Conservation (phyloP, 1,284 basidiomycete species). For the Tilletia walkeri region DNA sequence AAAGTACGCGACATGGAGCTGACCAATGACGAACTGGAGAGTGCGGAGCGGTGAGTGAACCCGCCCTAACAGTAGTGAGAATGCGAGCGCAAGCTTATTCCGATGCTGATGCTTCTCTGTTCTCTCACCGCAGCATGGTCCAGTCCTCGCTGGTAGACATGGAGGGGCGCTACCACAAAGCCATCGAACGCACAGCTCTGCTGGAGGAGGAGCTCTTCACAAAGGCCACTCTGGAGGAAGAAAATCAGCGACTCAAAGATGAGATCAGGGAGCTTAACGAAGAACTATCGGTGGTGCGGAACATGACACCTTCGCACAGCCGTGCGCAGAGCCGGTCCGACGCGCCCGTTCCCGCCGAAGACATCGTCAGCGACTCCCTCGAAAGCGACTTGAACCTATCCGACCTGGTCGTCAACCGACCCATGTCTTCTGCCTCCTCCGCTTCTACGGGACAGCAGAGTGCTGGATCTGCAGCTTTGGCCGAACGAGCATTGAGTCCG, state of each 20-base stretch:
- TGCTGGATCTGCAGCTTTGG: not conserved
- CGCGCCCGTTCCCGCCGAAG: constrained; percentile 30
- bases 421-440: constrained; percentile 6
- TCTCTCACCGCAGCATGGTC: constrained; percentile 63
- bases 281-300: constrained; percentile 79
- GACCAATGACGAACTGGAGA: constrained; percentile 54
- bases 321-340: constrained; percentile 24
- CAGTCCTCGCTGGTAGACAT: constrained; percentile 85
- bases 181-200: constrained; percentile 92
- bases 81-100: constrained; percentile 14
- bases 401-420: constrained; percentile 14
- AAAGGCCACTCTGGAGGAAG: constrained; percentile 85
- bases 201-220: constrained; percentile 94
- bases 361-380: not conserved
- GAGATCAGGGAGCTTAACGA: constrained; percentile 85
- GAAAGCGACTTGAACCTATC: constrained; percentile 13
- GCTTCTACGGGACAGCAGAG: not conserved
- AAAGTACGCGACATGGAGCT: constrained; percentile 53
- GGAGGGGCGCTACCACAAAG: constrained; percentile 83
- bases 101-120: constrained; percentile 28
- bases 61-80: not conserved
- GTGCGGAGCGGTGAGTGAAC: constrained; percentile 43
- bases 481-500: not conserved
- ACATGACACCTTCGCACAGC: constrained; percentile 24
- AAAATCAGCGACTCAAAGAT: constrained; percentile 85